A percentile compares a stretch with the other conserved stretches of the same genome.
phyloP scores from a whole-genome alignment of 1,139 yeast genomes.

The Candida tunisiensis region DNA sequence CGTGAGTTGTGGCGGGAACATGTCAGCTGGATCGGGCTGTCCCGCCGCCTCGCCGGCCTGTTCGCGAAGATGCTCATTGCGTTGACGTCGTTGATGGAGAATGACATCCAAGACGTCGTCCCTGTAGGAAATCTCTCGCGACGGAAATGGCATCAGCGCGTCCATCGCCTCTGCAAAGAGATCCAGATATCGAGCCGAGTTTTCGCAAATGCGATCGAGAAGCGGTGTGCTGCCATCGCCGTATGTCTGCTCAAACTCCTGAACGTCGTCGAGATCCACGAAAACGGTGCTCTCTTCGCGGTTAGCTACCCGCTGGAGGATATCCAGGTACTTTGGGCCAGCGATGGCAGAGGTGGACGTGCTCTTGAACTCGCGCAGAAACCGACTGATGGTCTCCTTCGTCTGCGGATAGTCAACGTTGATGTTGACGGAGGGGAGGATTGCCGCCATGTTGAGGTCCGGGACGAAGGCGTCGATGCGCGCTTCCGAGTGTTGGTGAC shows the following conservation, averaged over 20 bases:
- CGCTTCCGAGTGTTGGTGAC: too few species aligned
- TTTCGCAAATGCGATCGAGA: slow-evolving; percentile 44
- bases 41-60: slow-evolving; percentile 31
- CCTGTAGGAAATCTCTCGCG: slow-evolving; percentile 56
- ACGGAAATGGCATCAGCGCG: slow-evolving; percentile 68
- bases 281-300: slow-evolving; percentile 53
- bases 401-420: slow-evolving; percentile 28
- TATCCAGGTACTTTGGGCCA: slow-evolving; percentile 53
- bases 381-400: slow-evolving; percentile 26
- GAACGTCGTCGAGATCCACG: slow-evolving; percentile 75
- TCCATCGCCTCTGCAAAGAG: slow-evolving; percentile 63
- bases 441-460: too few species aligned
- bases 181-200: slow-evolving; percentile 68
- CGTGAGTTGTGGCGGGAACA: slow-evolving; percentile 75
- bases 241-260: slow-evolving; percentile 36
- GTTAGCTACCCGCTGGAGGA: slow-evolving; percentile 73
- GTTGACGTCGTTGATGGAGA: slow-evolving; percentile 69
- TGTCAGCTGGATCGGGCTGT: slow-evolving; percentile 10
- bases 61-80: slow-evolving; percentile 62
- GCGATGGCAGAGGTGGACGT: slow-evolving; percentile 2
- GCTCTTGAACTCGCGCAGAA: slow-evolving; percentile 29
- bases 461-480: too few species aligned
- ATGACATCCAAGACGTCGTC: slow-evolving; percentile 92
- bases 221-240: slow-evolving; percentile 19
- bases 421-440: slow-evolving; percentile 31